Evolutionary conservation across 257 asterid species (phyloP).

Genomic region (Nicotiana sylvestris): DNA sequence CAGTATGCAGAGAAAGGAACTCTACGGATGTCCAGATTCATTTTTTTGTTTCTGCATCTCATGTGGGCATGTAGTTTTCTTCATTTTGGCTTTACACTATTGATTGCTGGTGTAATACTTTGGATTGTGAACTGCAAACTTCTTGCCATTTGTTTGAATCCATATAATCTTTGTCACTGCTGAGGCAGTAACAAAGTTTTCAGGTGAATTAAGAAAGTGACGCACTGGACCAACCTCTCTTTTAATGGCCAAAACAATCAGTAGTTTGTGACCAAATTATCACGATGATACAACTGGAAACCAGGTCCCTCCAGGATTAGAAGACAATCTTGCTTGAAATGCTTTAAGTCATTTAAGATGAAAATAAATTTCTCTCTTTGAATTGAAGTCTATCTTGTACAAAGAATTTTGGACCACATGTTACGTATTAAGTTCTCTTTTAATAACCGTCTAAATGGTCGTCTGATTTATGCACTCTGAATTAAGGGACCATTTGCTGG

Average conservation of each 20-base stretch:
- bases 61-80: background rate
- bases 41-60: background rate
- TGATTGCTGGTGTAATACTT: background rate
- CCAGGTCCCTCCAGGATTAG: background rate
- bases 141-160: background rate
- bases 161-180: background rate
- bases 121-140: background rate
- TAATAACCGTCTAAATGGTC: background rate
- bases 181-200: too few species aligned
- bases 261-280: background rate
- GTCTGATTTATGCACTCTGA: background rate
- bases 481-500: background rate
- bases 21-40: background rate
- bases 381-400: background rate
- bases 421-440: background rate
- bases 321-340: background rate
- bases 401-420: background rate
- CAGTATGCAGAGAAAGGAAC: background rate
- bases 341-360: conserved; percentile 8
- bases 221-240: background rate
- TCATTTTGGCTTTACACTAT: background rate
- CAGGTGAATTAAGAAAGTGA: background rate
- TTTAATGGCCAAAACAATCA: background rate
- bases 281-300: background rate
- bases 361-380: background rate